A percentile compares a stretch with the other conserved stretches of the same genome.
These are phyloP conservation scores for Mycena amicta DNA, from an alignment of 768 basidiomycete species.

Conservation along the genomic window DNA sequence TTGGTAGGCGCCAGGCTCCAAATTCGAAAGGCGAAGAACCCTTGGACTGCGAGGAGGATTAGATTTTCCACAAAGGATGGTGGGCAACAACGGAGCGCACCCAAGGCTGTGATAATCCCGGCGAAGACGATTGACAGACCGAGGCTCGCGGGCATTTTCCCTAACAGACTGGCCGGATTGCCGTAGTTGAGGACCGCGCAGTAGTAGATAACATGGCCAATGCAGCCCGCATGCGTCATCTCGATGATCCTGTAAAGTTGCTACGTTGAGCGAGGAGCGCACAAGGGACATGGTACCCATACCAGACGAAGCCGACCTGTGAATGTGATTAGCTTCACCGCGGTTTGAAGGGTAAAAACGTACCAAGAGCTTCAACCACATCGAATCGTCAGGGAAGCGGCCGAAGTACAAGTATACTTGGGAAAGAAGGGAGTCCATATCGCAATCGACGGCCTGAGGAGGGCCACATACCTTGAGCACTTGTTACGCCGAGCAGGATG, in stretches of 20 bases:
- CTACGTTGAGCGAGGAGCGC: neutral
- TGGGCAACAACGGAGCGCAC: neutral
- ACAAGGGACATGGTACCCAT: neutral
- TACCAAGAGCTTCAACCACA: neutral
- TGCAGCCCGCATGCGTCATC: constrained; percentile 1
- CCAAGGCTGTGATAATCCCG: neutral
- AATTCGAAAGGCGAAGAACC: constrained; percentile 6
- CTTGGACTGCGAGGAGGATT: neutral
- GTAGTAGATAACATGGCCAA: constrained; percentile 1
- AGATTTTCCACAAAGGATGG: neutral
- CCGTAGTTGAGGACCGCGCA: neutral
- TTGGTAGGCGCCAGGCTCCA: neutral
- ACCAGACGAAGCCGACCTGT: constrained; percentile 4
- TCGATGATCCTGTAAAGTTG: neutral
- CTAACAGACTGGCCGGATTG: neutral
- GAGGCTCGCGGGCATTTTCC: neutral
- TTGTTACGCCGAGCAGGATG: neutral
- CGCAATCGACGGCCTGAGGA: too few relatives aligned
- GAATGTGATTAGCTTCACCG: neutral
- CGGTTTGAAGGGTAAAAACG: neutral
- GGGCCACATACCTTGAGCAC: neutral
- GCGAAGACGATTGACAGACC: neutral
- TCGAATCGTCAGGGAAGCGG: neutral
- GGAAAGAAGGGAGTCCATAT: too few relatives aligned
- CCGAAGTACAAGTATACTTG: neutral